Base-by-base conservation (phyloP, 2,329 filamentous ascomycete genomes). In the Curvularia sp. region DNA sequence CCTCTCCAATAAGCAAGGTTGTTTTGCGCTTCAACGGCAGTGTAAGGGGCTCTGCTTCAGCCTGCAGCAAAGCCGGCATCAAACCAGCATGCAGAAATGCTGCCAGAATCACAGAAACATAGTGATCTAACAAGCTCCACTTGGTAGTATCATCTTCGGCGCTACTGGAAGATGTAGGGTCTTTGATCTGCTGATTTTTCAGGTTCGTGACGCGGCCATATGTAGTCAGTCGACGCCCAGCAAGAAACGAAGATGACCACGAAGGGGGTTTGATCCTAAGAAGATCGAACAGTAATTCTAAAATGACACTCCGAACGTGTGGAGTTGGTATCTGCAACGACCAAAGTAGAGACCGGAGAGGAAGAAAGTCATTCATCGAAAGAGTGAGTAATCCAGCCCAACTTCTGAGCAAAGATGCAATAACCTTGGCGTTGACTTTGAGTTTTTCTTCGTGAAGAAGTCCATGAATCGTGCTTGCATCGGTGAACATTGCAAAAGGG, bases 241-340 rank as follows among this genome's bases (percentile, higher is more conserved):
- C 95, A 46, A 99, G 84, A 74, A 97, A 99, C 0, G 94, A 96
- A 0, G 92, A 93, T 7, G 95, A 96, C 95, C 95, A 99, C 8
- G 93, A 89, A 42, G 95, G 88, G 57, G 93, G 89, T 68, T 98
- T 98, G 72, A 99, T 97, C 34, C 94, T 88, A 50, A 99, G 79
- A 19, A 89, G 84, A 68, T 89, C 87, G 67, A 96, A 97, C 18
- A 99, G 79, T 12, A 99, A 81, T 74, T 99, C 95, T 60, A 99
- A 83, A 18, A 97, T 87, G 0, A 93, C 89, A 71, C 96, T 93
- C 48, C 87, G 80, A 8, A 86, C 82, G 57, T 82, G 78, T 1
- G 82, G 75, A 38, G 83, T 82, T 2, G 83, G 81, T 55, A 88
- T 86, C 61, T 87, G 84, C 21, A 90, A 77, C 0, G 87, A 87